phyloP scores from a whole-genome alignment of 73 alveolate species.

The Strombidium stylifer region DNA sequence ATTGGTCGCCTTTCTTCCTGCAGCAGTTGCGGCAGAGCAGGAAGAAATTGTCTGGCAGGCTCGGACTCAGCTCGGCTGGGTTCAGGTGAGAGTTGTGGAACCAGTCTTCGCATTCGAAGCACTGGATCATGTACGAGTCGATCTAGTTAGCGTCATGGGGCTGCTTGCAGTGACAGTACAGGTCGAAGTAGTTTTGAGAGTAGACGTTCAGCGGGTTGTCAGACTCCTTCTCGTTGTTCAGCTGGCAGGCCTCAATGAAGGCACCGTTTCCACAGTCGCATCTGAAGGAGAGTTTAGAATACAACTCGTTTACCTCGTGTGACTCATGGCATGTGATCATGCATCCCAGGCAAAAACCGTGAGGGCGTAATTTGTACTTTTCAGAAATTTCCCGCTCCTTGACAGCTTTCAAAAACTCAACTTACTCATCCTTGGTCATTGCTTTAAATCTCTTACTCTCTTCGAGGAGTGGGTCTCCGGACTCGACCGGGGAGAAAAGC shows the following conservation, averaged over 20 bases:
- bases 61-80: slow-evolving; percentile 40
- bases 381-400: too few relatives aligned
- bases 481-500: too few relatives aligned
- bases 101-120: slow-evolving; percentile 89
- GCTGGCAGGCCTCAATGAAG: slow-evolving; percentile 41
- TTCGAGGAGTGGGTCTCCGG: not conserved
- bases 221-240: slow-evolving; percentile 61
- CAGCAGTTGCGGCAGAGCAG: slow-evolving; percentile 17
- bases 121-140: slow-evolving; percentile 68
- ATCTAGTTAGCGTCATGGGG: slow-evolving; percentile 52
- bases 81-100: slow-evolving; percentile 67
- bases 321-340: slow-evolving; percentile 75
- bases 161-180: slow-evolving; percentile 74
- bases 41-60: slow-evolving; percentile 8
- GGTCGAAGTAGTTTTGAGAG: slow-evolving; percentile 74
- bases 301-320: slow-evolving; percentile 77
- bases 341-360: slow-evolving; percentile 82
- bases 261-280: slow-evolving; percentile 92
- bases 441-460: slow-evolving; percentile 31
- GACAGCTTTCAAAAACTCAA: slow-evolving; percentile 1
- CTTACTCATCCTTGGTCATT: not conserved
- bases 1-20: not conserved
- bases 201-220: slow-evolving; percentile 65
- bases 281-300: slow-evolving; percentile 59
- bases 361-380: too few relatives aligned